A percentile compares a stretch with the other conserved stretches of the same genome.
These are phyloP conservation scores for Cryphonectria nitschkei DNA, from an alignment of 2,329 filamentous ascomycete species.

Conservation along the genomic window DNA sequence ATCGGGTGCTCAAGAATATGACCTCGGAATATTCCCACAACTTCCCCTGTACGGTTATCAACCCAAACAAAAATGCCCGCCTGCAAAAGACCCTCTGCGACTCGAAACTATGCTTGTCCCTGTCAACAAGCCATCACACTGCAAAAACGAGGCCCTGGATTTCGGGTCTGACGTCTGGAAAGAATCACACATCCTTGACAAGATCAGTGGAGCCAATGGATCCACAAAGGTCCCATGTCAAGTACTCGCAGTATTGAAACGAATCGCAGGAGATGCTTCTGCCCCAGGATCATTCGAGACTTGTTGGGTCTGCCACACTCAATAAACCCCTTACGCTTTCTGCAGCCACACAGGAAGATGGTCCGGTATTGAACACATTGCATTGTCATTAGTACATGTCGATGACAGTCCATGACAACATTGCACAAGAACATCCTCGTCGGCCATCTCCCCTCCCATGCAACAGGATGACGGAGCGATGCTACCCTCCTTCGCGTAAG, in stretches of 20 bases:
- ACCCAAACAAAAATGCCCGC: no score
- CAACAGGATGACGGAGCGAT: slow-evolving; percentile 14
- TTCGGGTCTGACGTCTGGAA: not conserved
- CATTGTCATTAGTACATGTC: not conserved
- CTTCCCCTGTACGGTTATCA: not conserved
- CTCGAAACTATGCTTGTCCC: not conserved
- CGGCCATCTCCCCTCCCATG: not conserved
- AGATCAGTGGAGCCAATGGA: not conserved
- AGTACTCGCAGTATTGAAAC: no score
- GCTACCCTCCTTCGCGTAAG: slow-evolving; percentile 16
- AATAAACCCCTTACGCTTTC: not conserved
- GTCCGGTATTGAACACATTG: no score
- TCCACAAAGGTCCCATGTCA: not conserved
- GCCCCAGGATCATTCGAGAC: not conserved
- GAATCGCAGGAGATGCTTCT: not conserved
- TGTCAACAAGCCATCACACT: not conserved
- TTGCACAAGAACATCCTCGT: not conserved
- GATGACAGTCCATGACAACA: not conserved
- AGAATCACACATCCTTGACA: not conserved
- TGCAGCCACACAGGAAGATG: no score
- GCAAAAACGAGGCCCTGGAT: not conserved
- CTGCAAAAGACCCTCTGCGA: not conserved
- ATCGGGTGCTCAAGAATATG: not conserved
- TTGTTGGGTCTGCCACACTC: not conserved
- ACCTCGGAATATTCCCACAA: no score